These are phyloP conservation scores for Kuraishia borneana DNA, from an alignment of 805 yeast species.

Conservation along the genomic window DNA sequence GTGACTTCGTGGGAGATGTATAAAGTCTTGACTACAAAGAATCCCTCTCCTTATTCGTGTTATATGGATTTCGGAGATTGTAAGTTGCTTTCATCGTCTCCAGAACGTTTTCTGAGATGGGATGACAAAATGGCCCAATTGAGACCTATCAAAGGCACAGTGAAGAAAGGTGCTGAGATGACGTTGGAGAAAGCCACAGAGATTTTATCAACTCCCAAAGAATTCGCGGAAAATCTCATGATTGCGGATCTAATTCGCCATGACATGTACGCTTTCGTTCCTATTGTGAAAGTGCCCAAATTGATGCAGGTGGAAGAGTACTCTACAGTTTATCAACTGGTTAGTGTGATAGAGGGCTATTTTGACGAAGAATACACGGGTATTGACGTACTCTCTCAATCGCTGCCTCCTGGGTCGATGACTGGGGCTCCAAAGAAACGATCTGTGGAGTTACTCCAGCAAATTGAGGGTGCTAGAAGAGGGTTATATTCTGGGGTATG, in stretches of 20 bases:
- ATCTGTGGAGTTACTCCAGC: conserved; percentile 72
- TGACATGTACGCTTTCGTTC: conserved; percentile 63
- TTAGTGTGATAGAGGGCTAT: conserved; percentile 73
- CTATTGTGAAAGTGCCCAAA: conserved; percentile 58
- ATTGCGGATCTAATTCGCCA: conserved; percentile 93
- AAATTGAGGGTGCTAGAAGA: conserved; percentile 47
- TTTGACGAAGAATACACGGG: conserved; percentile 42
- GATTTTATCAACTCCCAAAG: conserved; percentile 76
- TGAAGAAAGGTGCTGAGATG: conserved; percentile 48
- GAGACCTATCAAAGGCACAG: conserved; percentile 96
- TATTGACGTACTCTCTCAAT: conserved; percentile 62
- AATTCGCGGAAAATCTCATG: conserved; percentile 93
- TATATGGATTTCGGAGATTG: conserved; percentile 60
- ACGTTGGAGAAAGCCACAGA: conserved; percentile 46
- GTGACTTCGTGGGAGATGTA: conserved; percentile 71
- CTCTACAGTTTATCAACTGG: conserved; percentile 81
- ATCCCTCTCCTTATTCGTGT: conserved; percentile 92
- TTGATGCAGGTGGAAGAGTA: conserved; percentile 92
- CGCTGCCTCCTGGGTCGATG: conserved; percentile 98
- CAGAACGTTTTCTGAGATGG: conserved; percentile 90
- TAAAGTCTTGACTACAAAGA: conserved; percentile 53
- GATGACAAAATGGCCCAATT: conserved; percentile 51
- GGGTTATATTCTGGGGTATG: conserved; percentile 92
- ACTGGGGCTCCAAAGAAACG: conserved; percentile 98
- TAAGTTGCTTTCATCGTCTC: conserved; percentile 75